Conservation (phyloP, 768 basidiomycete species). For the Lyophyllum atratum region DNA sequence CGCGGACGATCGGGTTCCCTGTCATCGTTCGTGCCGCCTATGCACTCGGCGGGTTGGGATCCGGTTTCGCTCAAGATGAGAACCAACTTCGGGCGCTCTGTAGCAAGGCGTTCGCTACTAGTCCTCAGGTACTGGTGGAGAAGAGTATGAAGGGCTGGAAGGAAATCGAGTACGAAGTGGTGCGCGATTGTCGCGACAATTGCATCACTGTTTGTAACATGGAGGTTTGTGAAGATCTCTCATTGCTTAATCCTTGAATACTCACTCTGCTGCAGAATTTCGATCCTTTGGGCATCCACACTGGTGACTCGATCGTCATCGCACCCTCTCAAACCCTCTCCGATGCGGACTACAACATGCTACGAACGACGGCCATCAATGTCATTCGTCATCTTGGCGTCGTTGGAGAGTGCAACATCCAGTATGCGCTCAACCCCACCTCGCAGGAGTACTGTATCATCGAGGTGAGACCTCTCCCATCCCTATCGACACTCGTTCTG, state of each 20-base stretch:
- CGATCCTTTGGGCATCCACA: conserved; percentile 97
- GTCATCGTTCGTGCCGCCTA: conserved; percentile 97
- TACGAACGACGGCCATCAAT: conserved; percentile 96
- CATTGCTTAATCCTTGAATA: too few species aligned
- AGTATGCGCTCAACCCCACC: conserved; percentile 93
- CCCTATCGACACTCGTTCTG: not conserved
- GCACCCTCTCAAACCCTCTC: conserved; percentile 98
- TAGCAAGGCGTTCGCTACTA: conserved; percentile 94
- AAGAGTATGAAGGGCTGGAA: conserved; percentile 99
- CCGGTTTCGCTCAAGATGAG: conserved; percentile 95
- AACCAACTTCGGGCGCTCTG: conserved; percentile 87
- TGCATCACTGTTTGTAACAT: conserved; percentile 99
- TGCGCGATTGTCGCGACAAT: conserved; percentile 95
- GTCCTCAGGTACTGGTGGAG: conserved; percentile 98
- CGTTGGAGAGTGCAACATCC: conserved; percentile 98
- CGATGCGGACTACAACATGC: conserved; percentile 99
- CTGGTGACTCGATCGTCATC: conserved; percentile 97
- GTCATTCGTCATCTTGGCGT: conserved; percentile 99
- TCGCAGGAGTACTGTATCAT: conserved; percentile 99
- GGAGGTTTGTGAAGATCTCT: conserved; percentile 69
- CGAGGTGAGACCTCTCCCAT: conserved; percentile 53
- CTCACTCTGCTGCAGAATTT: conserved; percentile 71
- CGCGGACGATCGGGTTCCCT: conserved; percentile 85
- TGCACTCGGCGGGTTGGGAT: conserved; percentile 93
- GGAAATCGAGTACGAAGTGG: conserved; percentile 99